These are phyloP conservation scores for Amaranthus palmeri DNA, from an alignment of 148 eudicot genomes.

Conservation along the genomic window DNA sequence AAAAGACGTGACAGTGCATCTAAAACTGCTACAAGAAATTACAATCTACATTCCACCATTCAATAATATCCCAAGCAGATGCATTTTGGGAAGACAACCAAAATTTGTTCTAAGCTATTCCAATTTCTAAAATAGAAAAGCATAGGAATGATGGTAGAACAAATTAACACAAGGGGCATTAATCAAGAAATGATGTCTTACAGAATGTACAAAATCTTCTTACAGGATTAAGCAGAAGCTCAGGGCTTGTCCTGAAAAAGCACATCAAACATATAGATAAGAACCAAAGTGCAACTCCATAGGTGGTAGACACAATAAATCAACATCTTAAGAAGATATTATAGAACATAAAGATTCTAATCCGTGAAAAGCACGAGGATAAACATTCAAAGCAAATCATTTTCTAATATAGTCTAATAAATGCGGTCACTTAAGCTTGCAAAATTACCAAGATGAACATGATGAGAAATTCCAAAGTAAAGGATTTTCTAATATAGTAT, in stretches of 20 bases:
- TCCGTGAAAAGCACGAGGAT: neutral
- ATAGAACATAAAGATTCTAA: neutral
- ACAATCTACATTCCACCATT: neutral
- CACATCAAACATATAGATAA: constrained; percentile 12
- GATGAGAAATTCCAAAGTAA: no score
- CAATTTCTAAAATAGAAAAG: neutral
- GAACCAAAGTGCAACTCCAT: constrained; percentile 8
- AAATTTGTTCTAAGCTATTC: neutral
- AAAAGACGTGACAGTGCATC: neutral
- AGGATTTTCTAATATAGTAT: no score
- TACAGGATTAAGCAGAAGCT: constrained; percentile 94
- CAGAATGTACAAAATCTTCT: constrained; percentile 30
- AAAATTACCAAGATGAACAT: neutral
- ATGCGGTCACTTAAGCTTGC: neutral
- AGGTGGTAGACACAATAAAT: neutral
- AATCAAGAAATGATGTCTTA: constrained; percentile 16
- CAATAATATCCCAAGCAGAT: neutral
- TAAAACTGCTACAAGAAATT: neutral
- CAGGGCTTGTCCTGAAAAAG: constrained; percentile 90
- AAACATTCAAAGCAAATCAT: neutral
- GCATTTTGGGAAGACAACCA: neutral
- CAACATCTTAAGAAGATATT: neutral
- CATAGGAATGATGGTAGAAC: neutral
- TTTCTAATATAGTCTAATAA: neutral
- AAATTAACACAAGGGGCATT: neutral